Evolutionary conservation across 257 asterid genomes (phyloP), one percentile per base, ranked within the genome.

Genomic region (Parsonsia alboflavescens): DNA sequence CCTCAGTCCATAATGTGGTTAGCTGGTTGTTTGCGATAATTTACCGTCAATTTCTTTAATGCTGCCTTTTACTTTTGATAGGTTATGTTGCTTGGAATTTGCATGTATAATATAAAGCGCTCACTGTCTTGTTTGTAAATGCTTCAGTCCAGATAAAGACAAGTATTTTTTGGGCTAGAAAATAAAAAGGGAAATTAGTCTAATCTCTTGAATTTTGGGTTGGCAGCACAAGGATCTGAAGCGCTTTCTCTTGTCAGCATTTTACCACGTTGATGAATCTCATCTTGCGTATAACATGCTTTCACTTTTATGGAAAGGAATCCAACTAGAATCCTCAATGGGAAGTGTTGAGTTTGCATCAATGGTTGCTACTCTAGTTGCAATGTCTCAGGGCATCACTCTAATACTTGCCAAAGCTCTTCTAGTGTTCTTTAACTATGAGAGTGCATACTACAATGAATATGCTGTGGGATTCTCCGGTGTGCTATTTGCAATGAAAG

Each of bases 401-500:
- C 79, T 93, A 3, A 42, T 84, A 75, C 89, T 93, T 11, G 90
- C 98, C 46, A 93, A 90, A 82, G 67, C 76, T 67, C 94, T 90
- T 30, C 28, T 89, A 77, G 65, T 87, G 71, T 84, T 91, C 21
- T 75, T 84, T 50, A 89, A 87, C 82, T 89, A 87, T 8, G 89
- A 85, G 57, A 81, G 80, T 63, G 79, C 96, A 49, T 93, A 83
- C 78, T 93, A 91, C 86, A 77, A 86, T 22, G 97, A 93, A 78
- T 91, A 89, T 62, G 80, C 90, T 30, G 97, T 81, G 67, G 98
- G 98, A 22, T 93, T 93, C 77, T 93, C 98, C 2, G 98, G 97
- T 45, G 97, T 93, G 46, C 97, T 93, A 72, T 93, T 93, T 48
- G 97, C 94, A n/a, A 89, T 93, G 98, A 93, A 93, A 85, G 97